Evolutionary conservation across 202 grass and related monocot genomes (phyloP).

Genomic region (Miscanthus sacchariflorus): DNA sequence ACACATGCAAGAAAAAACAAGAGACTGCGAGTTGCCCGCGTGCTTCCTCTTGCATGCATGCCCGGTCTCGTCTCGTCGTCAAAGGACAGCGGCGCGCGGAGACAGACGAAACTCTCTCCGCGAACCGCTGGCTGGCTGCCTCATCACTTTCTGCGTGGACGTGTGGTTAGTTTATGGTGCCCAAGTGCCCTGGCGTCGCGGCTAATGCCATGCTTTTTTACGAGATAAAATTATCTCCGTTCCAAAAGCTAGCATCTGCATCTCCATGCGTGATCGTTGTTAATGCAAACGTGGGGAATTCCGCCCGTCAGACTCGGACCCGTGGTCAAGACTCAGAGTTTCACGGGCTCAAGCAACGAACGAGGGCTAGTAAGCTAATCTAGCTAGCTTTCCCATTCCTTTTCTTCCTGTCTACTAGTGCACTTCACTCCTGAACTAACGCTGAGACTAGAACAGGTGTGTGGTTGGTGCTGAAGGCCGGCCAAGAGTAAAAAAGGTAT

Average conservation of each 20-base stretch:
- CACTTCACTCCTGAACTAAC: slow-evolving; percentile 24
- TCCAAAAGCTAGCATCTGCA: neutral
- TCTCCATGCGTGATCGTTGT: neutral
- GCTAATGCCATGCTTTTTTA: slow-evolving; percentile 33
- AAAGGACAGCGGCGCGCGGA: neutral
- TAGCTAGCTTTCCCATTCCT: neutral
- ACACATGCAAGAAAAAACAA: neutral
- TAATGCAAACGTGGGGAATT: slow-evolving; percentile 52
- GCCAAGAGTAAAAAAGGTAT: neutral
- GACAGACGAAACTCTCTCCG: neutral
- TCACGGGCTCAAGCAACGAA: slow-evolving; percentile 40
- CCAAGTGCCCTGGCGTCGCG: neutral
- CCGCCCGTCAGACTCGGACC: slow-evolving; percentile 21
- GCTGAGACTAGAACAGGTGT: neutral
- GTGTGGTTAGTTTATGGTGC: neutral
- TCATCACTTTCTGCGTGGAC: neutral
- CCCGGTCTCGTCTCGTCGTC: slow-evolving; percentile 43
- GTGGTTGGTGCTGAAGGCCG: slow-evolving; percentile 33
- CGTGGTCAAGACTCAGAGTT: slow-evolving; percentile 46
- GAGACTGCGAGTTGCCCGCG: neutral
- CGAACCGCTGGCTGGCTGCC: neutral
- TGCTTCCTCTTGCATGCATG: neutral
- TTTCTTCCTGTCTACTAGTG: slow-evolving; percentile 12
- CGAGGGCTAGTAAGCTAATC: neutral
- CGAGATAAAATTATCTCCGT: neutral